These are phyloP conservation scores for Drechslerella dactyloides DNA, from an alignment of 2,329 filamentous ascomycete species.

Conservation along the genomic window DNA sequence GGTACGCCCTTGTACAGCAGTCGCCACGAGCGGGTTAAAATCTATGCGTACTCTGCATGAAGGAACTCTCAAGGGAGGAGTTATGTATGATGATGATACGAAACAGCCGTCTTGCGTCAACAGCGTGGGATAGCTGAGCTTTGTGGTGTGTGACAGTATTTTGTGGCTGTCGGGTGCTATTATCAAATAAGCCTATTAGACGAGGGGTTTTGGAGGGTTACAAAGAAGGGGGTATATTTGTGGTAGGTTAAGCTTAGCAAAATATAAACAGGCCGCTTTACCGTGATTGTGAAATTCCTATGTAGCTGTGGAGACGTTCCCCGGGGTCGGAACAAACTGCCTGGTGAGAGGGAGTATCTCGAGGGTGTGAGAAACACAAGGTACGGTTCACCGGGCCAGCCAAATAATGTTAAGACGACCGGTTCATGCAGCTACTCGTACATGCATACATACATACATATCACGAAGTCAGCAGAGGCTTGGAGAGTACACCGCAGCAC, in stretches of 20 bases:
- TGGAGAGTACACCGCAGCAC: slow-evolving; percentile 37
- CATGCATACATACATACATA: too few relatives aligned
- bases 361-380: slow-evolving; percentile 1
- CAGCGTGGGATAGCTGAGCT: slow-evolving; percentile 40
- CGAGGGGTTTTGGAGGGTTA: slow-evolving; percentile 45
- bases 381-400: too few relatives aligned
- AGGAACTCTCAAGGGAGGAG: slow-evolving; percentile 22
- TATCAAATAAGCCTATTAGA: slow-evolving; percentile 47
- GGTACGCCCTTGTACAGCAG: slow-evolving; percentile 15
- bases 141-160: slow-evolving; percentile 49
- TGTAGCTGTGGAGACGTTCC: slow-evolving; percentile 24
- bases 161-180: slow-evolving; percentile 47
- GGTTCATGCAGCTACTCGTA: too few relatives aligned
- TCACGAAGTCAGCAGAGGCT: slow-evolving; percentile 24
- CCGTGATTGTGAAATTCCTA: slow-evolving; percentile 29
- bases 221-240: slow-evolving; percentile 32
- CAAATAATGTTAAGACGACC: too few relatives aligned
- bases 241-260: slow-evolving; percentile 37
- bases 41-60: slow-evolving; percentile 33
- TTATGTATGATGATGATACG: slow-evolving; percentile 47
- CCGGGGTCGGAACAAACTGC: slow-evolving; percentile 18
- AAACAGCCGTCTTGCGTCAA: slow-evolving; percentile 50
- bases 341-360: slow-evolving; percentile 4
- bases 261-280: slow-evolving; percentile 34
- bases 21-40: slow-evolving; percentile 45